A percentile compares a stretch with the other conserved stretches of the same genome.
Evolutionary conservation across 805 yeast genomes (phyloP).

Genomic region (Sugiyamaella valdiviana): DNA sequence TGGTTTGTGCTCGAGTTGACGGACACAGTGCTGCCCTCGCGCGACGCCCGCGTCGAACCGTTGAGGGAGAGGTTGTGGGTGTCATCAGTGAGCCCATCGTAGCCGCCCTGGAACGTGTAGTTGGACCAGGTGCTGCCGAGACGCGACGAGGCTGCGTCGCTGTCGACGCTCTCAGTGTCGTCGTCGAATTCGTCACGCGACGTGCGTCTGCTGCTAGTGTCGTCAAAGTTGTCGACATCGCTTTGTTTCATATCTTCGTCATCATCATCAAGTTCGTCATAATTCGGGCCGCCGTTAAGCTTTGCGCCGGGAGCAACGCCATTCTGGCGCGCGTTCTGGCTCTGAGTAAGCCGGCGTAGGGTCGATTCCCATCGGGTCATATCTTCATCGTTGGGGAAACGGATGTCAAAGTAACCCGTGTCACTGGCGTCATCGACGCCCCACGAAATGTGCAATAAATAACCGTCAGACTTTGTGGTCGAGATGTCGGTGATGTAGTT

Average conservation of each 20-base stretch:
- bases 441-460: conserved; percentile 29
- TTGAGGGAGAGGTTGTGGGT: background rate
- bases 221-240: background rate
- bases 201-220: background rate
- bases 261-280: conserved; percentile 15
- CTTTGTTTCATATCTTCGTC: conserved; percentile 2
- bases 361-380: conserved; percentile 69
- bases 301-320: background rate
- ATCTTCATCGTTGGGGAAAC: conserved; percentile 77
- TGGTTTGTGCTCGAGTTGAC: background rate
- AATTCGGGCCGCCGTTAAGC: conserved; percentile 2
- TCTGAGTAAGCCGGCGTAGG: conserved; percentile 24
- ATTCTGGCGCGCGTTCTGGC: conserved; percentile 16
- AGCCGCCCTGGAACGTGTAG: background rate
- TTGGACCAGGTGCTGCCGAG: background rate
- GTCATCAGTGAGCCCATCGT: background rate
- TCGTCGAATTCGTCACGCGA: background rate
- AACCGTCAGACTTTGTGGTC: conserved; percentile 27
- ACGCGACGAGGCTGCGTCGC: background rate
- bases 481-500: conserved; percentile 52
- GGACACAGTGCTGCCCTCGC: conserved; percentile 11
- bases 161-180: background rate
- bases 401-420: conserved; percentile 69
- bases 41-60: background rate
- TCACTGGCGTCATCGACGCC: conserved; percentile 62